These are phyloP conservation scores for Aphanomyces stellatus DNA, from an alignment of 352 stramenopile genomes.

Conservation along the genomic window DNA sequence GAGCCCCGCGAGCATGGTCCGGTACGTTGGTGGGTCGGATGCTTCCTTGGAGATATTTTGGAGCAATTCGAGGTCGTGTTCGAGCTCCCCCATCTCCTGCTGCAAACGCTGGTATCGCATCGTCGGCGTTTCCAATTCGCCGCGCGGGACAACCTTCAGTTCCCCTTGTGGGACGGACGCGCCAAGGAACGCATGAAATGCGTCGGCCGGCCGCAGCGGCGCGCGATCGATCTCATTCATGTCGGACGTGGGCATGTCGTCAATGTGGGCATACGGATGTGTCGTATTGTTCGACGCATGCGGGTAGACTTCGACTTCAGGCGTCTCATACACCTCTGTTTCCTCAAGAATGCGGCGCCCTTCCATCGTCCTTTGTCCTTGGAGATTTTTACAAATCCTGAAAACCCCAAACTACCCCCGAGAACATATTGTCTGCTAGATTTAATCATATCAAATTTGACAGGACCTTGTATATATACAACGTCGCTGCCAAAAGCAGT, in stretches of 20 bases:
- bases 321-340: conserved; percentile 20
- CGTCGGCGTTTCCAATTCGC: conserved; percentile 11
- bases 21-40: neutral
- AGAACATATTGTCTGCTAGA: too few species aligned
- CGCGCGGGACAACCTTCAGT: conserved; percentile 11
- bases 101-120: conserved; percentile 19
- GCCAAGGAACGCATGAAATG: conserved; percentile 17
- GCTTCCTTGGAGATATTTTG: neutral
- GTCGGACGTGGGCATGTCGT: neutral
- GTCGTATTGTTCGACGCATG: neutral
- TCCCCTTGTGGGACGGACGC: conserved; percentile 1
- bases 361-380: neutral
- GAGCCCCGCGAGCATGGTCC: conserved; percentile 13
- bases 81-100: conserved; percentile 18
- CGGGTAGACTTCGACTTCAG: conserved; percentile 17
- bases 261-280: conserved; percentile 15
- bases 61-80: conserved; percentile 10
- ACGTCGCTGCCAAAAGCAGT: too few species aligned
- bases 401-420: too few species aligned
- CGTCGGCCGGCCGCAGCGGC: conserved; percentile 7
- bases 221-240: conserved; percentile 16
- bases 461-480: too few species aligned
- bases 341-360: conserved; percentile 12
- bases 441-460: too few species aligned
- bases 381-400: too few species aligned